phyloP scores from a whole-genome alignment of 805 yeast genomes.

The Kazachstania taianensis region DNA sequence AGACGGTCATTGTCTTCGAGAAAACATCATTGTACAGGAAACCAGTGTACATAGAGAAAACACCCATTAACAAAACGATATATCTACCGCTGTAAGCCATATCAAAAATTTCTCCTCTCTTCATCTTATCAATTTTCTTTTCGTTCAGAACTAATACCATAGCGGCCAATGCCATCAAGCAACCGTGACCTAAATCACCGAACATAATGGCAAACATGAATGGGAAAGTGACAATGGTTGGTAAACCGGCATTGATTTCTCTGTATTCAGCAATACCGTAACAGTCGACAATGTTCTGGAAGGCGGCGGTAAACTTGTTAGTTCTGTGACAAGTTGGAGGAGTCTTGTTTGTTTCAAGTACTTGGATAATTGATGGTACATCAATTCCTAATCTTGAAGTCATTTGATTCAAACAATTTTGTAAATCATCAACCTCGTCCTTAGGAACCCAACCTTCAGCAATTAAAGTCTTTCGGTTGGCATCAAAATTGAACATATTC shows the following conservation, averaged over 20 bases:
- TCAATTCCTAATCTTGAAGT: conserved; percentile 22
- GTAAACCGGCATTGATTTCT: conserved; percentile 67
- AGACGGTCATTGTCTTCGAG: conserved; percentile 59
- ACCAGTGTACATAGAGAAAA: conserved; percentile 66
- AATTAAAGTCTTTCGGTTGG: conserved; percentile 52
- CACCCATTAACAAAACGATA: conserved; percentile 59
- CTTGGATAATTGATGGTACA: conserved; percentile 43
- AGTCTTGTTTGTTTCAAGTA: conserved; percentile 50
- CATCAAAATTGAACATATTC: conserved; percentile 60
- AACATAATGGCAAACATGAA: conserved; percentile 80
- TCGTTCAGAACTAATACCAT: conserved; percentile 46
- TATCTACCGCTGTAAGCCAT: conserved; percentile 70
- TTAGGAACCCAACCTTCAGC: conserved; percentile 72
- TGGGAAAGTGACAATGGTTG: conserved; percentile 67
- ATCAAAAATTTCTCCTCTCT: conserved; percentile 64
- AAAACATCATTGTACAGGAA: conserved; percentile 63
- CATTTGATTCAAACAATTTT: conserved; percentile 35
- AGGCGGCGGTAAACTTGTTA: conserved; percentile 59
- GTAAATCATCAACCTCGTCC: conserved; percentile 39
- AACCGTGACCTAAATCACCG: conserved; percentile 77
- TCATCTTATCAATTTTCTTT: conserved; percentile 40
- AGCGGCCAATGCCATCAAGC: conserved; percentile 49
- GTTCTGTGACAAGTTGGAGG: conserved; percentile 67
- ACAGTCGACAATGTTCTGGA: conserved; percentile 65
- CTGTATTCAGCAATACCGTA: conserved; percentile 68